Evolutionary conservation across 164 flowering plant genomes (phyloP), one percentile per base, ranked within the genome.

Genomic region (Cinnamomum chago): DNA sequence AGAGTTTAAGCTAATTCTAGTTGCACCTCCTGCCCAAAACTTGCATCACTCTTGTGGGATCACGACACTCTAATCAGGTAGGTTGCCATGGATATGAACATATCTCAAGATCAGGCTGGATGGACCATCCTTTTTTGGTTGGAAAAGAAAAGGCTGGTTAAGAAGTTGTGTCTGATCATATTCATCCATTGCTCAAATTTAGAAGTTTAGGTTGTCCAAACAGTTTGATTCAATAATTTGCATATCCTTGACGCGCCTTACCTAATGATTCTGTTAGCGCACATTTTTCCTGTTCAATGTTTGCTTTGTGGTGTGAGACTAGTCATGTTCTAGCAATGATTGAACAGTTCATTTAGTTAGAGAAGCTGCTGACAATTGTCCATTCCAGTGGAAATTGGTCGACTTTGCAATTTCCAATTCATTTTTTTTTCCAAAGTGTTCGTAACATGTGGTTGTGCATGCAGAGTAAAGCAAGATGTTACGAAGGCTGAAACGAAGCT

Each of bases 401-500:
- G 17, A 7, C n/a, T 55, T 55, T 3, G 60, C 60, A 55, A 55
- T 55, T 55, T 20, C 1, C 50, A 14, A 17, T 33, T 33, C 50
- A 25, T 64, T 64, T 33, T 72, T 72, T 24, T 22, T 62, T 12
- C 12, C 23, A 3, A 25, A 35, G 12, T 62, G 35, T 25, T 64
- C 2, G 24, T 9, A 9, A 15, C 47, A 20, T 22, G 3, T 71
- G 5, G 51, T 27, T 58, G 3, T 71, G 10, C 73, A 9, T 79
- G 82, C 72, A 90, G 92, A 86, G 73, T 58, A 35, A 88, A 85
- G 69, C 81, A 83, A 50, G 84, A 77, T 23, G 58, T 69, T 71
- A 58, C 81, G n/a, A 87, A 80, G 73, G 70, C 80, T 67, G 90
- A 87, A 15, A 67, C 67, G 28, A 79, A 77, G 65, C 71, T 76